These are phyloP conservation scores for Dactylellina haptotyla DNA, from an alignment of 2,329 filamentous ascomycete genomes.

Conservation along the genomic window DNA sequence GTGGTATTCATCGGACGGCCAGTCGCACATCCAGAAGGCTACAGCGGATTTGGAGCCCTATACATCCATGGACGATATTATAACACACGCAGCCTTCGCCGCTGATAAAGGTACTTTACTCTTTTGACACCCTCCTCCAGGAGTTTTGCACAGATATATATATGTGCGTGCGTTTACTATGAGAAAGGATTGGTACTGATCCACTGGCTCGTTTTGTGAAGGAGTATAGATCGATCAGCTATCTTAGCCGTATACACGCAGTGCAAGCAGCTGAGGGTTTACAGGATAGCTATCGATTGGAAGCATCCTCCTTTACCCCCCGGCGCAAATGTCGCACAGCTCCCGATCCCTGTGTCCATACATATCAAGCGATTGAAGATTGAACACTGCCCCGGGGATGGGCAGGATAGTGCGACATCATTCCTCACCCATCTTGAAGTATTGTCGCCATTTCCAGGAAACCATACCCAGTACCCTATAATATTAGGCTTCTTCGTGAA, in stretches of 20 bases:
- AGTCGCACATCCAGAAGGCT: conserved; percentile 73
- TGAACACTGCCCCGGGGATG: conserved; percentile 58
- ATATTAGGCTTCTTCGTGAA: conserved; percentile 74
- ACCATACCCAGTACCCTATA: conserved; percentile 67
- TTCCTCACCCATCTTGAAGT: conserved; percentile 80
- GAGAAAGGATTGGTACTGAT: conserved; percentile 13
- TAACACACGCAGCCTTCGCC: conserved; percentile 80
- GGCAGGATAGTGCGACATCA: conserved; percentile 67
- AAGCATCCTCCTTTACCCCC: conserved; percentile 63
- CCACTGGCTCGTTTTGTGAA: conserved; percentile 24
- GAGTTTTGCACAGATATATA: neutral
- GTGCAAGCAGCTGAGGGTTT: conserved; percentile 77
- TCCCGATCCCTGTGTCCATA: conserved; percentile 54
- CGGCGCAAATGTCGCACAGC: conserved; percentile 44
- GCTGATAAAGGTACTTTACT: conserved; percentile 76
- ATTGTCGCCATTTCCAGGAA: conserved; percentile 73
- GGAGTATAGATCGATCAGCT: conserved; percentile 49
- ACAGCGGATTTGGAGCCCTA: conserved; percentile 79
- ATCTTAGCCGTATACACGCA: conserved; percentile 60
- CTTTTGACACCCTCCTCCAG: too few relatives aligned
- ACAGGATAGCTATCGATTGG: conserved; percentile 80
- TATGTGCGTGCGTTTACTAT: neutral
- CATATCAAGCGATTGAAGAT: conserved; percentile 56
- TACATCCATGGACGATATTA: conserved; percentile 75
- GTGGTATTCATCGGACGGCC: conserved; percentile 51